Evolutionary conservation across 2,329 filamentous ascomycete species (phyloP), one percentile per base, ranked within the genome.

Genomic region (Eurotiales sp.): DNA sequence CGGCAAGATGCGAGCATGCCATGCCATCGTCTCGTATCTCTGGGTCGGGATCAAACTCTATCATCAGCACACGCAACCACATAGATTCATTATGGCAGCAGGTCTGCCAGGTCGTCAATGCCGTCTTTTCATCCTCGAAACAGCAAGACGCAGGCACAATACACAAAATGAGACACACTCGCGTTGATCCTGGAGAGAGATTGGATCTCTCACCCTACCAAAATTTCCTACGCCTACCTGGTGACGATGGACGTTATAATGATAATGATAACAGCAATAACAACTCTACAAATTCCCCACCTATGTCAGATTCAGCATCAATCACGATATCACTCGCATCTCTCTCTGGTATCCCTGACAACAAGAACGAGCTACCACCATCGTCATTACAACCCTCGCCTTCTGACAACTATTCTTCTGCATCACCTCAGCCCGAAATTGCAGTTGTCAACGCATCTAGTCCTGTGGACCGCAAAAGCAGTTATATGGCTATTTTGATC

Each of bases 401-500:
- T 12, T 32, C 29, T n/a, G n/a, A 12, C 4, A 8, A 32, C 14
- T 15, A 34, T 15, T 27, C 25, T 27, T 27, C 8, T 5, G 10
- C 15, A 6, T 17, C 34, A 11, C 21, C 34, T 19, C 34, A 46
- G 15, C 32, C 32, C 19, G 30, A 49, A 23, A 45, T 25, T 6
- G 21, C 51, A 6, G 29, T 40, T 36, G 17, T 40, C 25, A 47
- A 36, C 27, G 43, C 52, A 5, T 54, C 52, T n/a, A 46, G 43
- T 12, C 47, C 43, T 5, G 39, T 46, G 3, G 52, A 54, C 22
- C 43, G 36, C 37, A 49, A 49, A 5, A 42, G 47, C 22, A 54
- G 52, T n/a, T 54, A 46, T 21, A 49, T 54, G 27, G 52, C 52
- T 19, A 49, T 54, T 39, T 42, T 54, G 25, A 15, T 54, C 37